Percentiles rank a stretch among this genome's conserved stretches.
Conservation (phyloP, 2,329 filamentous ascomycete species). For the Aspergillus latus region DNA sequence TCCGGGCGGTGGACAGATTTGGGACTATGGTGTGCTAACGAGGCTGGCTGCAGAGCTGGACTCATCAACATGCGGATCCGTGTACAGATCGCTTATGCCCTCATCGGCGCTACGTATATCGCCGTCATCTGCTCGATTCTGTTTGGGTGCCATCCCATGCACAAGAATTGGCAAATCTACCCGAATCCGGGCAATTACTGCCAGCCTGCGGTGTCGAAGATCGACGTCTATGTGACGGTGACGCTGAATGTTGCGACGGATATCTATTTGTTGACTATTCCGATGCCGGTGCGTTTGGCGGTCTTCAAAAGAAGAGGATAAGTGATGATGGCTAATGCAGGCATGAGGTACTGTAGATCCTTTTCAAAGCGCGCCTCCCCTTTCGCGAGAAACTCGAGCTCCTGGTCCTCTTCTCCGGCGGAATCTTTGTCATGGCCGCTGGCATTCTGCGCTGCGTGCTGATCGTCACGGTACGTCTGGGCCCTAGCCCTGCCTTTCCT, state of each 20-base stretch:
- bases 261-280: conserved; percentile 60
- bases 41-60: conserved; percentile 33
- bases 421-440: conserved; percentile 56
- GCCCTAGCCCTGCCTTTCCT: no score
- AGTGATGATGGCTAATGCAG: neutral
- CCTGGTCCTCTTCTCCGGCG: conserved; percentile 57
- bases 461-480: conserved; percentile 44
- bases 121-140: conserved; percentile 52
- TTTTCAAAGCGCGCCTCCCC: conserved; percentile 54
- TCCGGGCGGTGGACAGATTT: conserved; percentile 10
- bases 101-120: conserved; percentile 53
- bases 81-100: conserved; percentile 52
- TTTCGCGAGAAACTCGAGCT: conserved; percentile 54
- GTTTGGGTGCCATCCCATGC: conserved; percentile 54
- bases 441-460: conserved; percentile 56
- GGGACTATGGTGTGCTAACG: neutral
- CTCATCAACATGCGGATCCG: conserved; percentile 45
- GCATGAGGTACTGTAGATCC: conserved; percentile 44
- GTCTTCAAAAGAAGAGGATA: no score
- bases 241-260: conserved; percentile 58
- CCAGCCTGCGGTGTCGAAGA: conserved; percentile 52
- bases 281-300: conserved; percentile 49
- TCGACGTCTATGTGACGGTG: conserved; percentile 54
- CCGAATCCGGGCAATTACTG: conserved; percentile 57
- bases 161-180: conserved; percentile 59